These are phyloP conservation scores for Balansia obtecta DNA, from an alignment of 2,329 filamentous ascomycete species.

Conservation along the genomic window DNA sequence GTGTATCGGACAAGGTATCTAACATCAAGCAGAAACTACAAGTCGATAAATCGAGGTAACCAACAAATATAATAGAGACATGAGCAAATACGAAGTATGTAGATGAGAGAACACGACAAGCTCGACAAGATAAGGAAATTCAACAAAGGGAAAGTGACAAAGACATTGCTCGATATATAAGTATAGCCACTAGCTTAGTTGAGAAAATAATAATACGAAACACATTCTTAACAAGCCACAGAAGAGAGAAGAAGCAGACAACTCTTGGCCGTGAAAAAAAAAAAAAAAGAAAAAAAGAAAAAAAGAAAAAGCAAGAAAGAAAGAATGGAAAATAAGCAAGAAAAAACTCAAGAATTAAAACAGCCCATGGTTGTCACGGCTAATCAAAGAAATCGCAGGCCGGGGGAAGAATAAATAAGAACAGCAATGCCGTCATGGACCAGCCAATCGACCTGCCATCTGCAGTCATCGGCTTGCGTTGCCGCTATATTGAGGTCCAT, in stretches of 20 bases:
- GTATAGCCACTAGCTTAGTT: neutral
- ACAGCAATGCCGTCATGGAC: constrained; percentile 32
- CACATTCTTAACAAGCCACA: neutral
- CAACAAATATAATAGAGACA: constrained; percentile 13
- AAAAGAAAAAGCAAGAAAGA: neutral
- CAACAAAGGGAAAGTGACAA: neutral
- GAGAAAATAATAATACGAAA: neutral
- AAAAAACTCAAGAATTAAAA: constrained; percentile 25
- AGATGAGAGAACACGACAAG: constrained; percentile 6
- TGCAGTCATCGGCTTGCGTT: constrained; percentile 33
- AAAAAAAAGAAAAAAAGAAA: neutral
- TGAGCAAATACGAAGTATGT: constrained; percentile 13
- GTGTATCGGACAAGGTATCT: constrained; percentile 52
- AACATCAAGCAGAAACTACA: constrained; percentile 18
- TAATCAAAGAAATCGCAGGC: constrained; percentile 22
- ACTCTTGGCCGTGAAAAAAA: neutral
- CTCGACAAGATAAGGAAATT: neutral
- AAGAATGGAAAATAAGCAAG: constrained; percentile 4
- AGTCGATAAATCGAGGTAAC: constrained; percentile 10
- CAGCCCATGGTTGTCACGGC: constrained; percentile 23
- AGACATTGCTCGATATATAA: neutral
- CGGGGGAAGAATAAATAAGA: constrained; percentile 26
- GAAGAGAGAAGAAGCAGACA: neutral
- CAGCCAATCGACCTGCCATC: constrained; percentile 33
- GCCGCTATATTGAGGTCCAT: constrained; percentile 18